Base-by-base conservation (phyloP, 805 yeast species). In the Wickerhamiella musiphila region DNA sequence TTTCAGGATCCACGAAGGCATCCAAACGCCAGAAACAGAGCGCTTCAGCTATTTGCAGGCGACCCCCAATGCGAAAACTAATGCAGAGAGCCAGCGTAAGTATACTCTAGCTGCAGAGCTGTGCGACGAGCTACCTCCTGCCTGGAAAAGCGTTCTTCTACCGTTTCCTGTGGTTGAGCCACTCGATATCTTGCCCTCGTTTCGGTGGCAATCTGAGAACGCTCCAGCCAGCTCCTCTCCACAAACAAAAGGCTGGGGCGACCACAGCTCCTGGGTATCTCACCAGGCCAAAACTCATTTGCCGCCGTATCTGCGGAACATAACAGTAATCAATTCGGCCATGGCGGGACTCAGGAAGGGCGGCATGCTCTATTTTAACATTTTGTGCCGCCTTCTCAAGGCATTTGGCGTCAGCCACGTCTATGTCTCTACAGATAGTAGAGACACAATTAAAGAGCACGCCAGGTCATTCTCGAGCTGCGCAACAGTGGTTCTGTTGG, bases 401-500 rank as follows among this genome's bases (percentile, higher is more conserved):
- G 51, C 45, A 6, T 44, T 56, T 14, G 51, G 49, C 15, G 35
- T 57, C 14, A 32, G 37, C 3, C 58, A 57, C 31, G 51, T 41
- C 17, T 55, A 54, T 35, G 53, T 55, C 12, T 43, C 54, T n/a
- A 57, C 61, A 1, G 37, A 42, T 4, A 34, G 48, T 9, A 35
- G 49, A 1, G 29, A 40, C n/a, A 48, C 55, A 25, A 44, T 56
- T 23, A 23, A 42, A 1, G 48, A 47, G n/a, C 48, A 49, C 31
- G 59, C 59, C 2, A 28, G 28, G 18, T 36, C 47, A 18, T 46
- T 56, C 27, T 35, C 50, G 4, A 33, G 44, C 3, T 35, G 48
- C n/a, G 46, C 59, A 16, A 65, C 77, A 1, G 54, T 77, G 7
- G 48, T 78, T 2, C 55, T 83, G 22, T 52, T 84, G 6, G 76